Percentiles rank a stretch among this genome's conserved stretches.
These are phyloP conservation scores for Alternaria hordeiaustralica DNA, from an alignment of 2,329 filamentous ascomycete genomes.

Conservation along the genomic window DNA sequence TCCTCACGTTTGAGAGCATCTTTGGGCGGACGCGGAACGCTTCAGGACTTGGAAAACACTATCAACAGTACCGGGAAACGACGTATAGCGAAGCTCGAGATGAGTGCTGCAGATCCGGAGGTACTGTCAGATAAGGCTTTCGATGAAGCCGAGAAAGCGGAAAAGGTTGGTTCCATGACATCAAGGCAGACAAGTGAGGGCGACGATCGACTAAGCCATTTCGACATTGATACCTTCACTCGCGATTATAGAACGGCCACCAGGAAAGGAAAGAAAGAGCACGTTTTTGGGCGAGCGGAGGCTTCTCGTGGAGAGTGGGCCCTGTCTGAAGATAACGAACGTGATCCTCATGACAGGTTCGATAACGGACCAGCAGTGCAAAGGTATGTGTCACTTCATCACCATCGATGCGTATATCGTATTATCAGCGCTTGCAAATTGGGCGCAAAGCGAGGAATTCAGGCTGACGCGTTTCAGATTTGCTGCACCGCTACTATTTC, in stretches of 20 bases:
- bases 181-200: slow-evolving; percentile 26
- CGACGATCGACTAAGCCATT: slow-evolving; percentile 28
- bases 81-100: slow-evolving; percentile 75
- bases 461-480: slow-evolving; percentile 52
- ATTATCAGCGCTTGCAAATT: neutral
- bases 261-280: slow-evolving; percentile 32
- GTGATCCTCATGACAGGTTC: slow-evolving; percentile 45
- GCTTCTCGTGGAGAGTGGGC: slow-evolving; percentile 50
- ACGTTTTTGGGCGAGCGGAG: slow-evolving; percentile 52
- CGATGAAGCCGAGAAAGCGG: slow-evolving; percentile 30
- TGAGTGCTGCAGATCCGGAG: slow-evolving; percentile 62
- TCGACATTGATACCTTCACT: slow-evolving; percentile 45
- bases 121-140: slow-evolving; percentile 33
- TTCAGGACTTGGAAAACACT: slow-evolving; percentile 69
- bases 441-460: neutral
- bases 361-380: slow-evolving; percentile 44
- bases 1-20: slow-evolving; percentile 70
- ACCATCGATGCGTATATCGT: neutral
- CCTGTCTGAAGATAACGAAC: slow-evolving; percentile 33
- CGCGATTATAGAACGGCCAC: slow-evolving; percentile 35
- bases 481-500: slow-evolving; percentile 67
- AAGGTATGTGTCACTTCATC: slow-evolving; percentile 36
- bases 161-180: slow-evolving; percentile 35
- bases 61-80: slow-evolving; percentile 81
- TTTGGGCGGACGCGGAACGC: slow-evolving; percentile 54